Percentiles rank a stretch among this genome's conserved stretches.
These are phyloP conservation scores for Xylaria digitata DNA, from an alignment of 2,329 filamentous ascomycete genomes.

Conservation along the genomic window DNA sequence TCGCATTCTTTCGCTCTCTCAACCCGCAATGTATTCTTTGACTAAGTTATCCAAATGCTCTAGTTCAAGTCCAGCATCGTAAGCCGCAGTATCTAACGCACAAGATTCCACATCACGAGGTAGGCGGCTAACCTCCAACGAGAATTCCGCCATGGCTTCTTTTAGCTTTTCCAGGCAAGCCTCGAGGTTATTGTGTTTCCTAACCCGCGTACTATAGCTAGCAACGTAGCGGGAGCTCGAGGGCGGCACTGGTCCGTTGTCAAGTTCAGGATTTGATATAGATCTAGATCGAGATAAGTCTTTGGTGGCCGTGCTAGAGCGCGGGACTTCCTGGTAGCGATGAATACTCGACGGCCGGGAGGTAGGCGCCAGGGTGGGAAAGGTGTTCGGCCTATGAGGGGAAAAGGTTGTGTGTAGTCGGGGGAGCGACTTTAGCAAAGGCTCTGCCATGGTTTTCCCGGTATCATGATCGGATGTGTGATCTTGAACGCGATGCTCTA, in stretches of 20 bases:
- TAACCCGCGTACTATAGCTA: neutral
- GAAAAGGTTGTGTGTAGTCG: too few species aligned
- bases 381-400: too few species aligned
- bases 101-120: neutral
- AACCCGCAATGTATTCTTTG: neutral
- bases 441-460: too few species aligned
- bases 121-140: neutral
- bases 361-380: neutral
- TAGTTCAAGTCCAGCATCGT: slow-evolving; percentile 8
- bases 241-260: neutral
- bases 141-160: neutral
- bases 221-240: neutral
- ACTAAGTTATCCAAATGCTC: slow-evolving; percentile 1
- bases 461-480: too few species aligned
- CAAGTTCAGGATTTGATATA: neutral
- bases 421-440: too few species aligned
- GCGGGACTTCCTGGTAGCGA: neutral
- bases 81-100: neutral
- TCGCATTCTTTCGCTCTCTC: neutral
- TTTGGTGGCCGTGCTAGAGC: neutral
- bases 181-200: neutral
- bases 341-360: neutral
- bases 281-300: neutral
- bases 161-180: neutral
- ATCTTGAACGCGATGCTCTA: too few species aligned